phyloP scores from a whole-genome alignment of 2,329 filamentous ascomycete genomes.

The Apiospora pterosperma region DNA sequence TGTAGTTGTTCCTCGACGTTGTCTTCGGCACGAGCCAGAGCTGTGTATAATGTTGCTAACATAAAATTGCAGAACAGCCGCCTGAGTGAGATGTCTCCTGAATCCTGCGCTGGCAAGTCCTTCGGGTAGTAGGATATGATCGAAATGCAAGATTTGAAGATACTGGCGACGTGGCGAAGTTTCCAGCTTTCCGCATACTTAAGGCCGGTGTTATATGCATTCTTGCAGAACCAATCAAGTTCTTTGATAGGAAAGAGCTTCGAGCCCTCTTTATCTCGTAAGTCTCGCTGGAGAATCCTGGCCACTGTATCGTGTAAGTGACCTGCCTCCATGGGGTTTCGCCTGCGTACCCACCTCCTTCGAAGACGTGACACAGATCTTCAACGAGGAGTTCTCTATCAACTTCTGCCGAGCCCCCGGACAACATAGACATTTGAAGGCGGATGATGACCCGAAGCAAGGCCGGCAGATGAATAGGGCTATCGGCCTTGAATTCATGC shows the following conservation, averaged over 20 bases:
- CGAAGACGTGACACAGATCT: constrained; percentile 53
- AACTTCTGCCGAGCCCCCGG: constrained; percentile 7
- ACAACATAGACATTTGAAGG: constrained; percentile 40
- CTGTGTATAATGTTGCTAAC: constrained; percentile 46
- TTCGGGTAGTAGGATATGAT: constrained; percentile 50
- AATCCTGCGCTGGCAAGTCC: constrained; percentile 37
- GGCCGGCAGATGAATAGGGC: constrained; percentile 56
- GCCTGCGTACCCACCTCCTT: constrained; percentile 32
- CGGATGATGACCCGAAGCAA: constrained; percentile 61
- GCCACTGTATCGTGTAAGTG: constrained; percentile 31
- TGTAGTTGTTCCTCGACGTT: constrained; percentile 49
- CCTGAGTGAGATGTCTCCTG: constrained; percentile 53
- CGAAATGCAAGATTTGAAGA: constrained; percentile 51
- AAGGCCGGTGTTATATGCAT: constrained; percentile 74
- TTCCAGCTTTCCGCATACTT: constrained; percentile 55
- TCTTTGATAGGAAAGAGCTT: constrained; percentile 61
- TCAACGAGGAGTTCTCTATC: constrained; percentile 26
- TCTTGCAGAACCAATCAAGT: constrained; percentile 80
- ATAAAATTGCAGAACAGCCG: constrained; percentile 71
- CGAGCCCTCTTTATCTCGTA: constrained; percentile 34
- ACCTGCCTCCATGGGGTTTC: neutral
- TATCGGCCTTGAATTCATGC: constrained; percentile 43
- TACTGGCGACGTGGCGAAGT: constrained; percentile 48
- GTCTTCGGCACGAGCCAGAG: constrained; percentile 50
- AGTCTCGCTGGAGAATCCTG: constrained; percentile 36